Conservation (phyloP, 768 basidiomycete genomes). For the Trametes villosa region DNA sequence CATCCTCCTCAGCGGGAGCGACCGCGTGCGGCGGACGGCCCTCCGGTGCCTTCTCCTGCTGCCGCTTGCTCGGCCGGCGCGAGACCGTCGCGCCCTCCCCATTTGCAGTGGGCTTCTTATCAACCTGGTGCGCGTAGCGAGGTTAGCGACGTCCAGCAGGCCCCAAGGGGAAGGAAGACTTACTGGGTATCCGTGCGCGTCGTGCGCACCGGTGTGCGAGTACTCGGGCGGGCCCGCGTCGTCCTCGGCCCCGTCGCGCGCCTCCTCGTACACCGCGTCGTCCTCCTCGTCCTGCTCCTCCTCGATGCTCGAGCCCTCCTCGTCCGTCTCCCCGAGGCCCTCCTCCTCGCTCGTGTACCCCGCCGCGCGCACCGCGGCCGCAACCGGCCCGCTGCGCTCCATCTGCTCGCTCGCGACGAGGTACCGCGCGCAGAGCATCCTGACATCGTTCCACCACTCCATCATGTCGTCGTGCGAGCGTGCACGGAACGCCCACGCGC, state of each 20-base stretch:
- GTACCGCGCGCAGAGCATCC: constrained; percentile 92
- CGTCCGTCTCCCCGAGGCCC: constrained; percentile 57
- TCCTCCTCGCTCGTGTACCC: constrained; percentile 89
- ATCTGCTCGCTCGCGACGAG: constrained; percentile 93
- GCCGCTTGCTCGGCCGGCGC: constrained; percentile 58
- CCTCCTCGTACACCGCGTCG: constrained; percentile 55
- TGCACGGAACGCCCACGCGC: constrained; percentile 90
- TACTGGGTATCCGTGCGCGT: constrained; percentile 38
- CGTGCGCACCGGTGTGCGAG: constrained; percentile 47
- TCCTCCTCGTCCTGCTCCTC: constrained; percentile 48
- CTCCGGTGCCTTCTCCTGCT: constrained; percentile 76
- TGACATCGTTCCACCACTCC: constrained; percentile 99
- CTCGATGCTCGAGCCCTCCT: constrained; percentile 65
- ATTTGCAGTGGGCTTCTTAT: constrained; percentile 45
- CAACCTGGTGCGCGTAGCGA: constrained; percentile 47
- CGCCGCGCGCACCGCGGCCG: constrained; percentile 85
- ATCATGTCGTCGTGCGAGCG: constrained; percentile 95
- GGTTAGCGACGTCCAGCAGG: no score
- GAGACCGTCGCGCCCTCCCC: constrained; percentile 40
- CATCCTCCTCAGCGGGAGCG: constrained; percentile 25
- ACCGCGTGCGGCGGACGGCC: constrained; percentile 48
- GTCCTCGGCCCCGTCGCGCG: constrained; percentile 46
- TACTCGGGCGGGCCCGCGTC: constrained; percentile 67
- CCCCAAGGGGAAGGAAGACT: constrained; percentile 2
- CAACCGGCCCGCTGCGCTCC: constrained; percentile 90